Evolutionary conservation across 345 rosid species (phyloP).

Genomic region (Camelina neglecta): DNA sequence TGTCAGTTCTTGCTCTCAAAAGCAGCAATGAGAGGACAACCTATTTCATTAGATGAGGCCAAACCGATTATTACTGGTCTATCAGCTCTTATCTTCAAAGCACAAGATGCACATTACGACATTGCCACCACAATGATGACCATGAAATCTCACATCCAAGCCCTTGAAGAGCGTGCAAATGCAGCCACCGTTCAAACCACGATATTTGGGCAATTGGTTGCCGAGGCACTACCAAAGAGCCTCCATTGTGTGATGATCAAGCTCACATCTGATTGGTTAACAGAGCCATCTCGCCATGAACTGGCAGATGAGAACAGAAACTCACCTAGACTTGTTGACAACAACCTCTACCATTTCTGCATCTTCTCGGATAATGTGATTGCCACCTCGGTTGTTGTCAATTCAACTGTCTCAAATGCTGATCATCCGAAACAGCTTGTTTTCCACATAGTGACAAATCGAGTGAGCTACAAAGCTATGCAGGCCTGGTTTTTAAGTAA

Average conservation of each 20-base stretch:
- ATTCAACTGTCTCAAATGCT: slow-evolving; percentile 83
- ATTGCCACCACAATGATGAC: slow-evolving; percentile 90
- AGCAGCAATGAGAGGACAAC: slow-evolving; percentile 85
- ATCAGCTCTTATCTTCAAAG: slow-evolving; percentile 78
- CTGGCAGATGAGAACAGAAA: slow-evolving; percentile 67
- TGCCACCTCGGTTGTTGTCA: slow-evolving; percentile 83
- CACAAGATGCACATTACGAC: slow-evolving; percentile 93
- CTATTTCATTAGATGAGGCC: slow-evolving; percentile 74
- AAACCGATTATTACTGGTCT: slow-evolving; percentile 71
- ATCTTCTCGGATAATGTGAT: slow-evolving; percentile 87
- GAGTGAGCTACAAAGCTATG: slow-evolving; percentile 72
- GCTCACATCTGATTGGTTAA: slow-evolving; percentile 78
- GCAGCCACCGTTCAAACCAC: slow-evolving; percentile 87
- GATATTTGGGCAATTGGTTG: slow-evolving; percentile 74
- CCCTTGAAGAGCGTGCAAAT: slow-evolving; percentile 94
- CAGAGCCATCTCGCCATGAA: slow-evolving; percentile 55
- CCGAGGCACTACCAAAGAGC: slow-evolving; percentile 85
- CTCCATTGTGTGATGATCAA: slow-evolving; percentile 77
- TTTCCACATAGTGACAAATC: slow-evolving; percentile 73
- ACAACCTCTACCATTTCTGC: slow-evolving; percentile 93
- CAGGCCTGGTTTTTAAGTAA: slow-evolving; percentile 79
- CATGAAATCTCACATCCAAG: slow-evolving; percentile 93
- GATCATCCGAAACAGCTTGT: slow-evolving; percentile 91
- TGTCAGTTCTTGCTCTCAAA: slow-evolving; percentile 92
- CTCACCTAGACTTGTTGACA: slow-evolving; percentile 84